Evolutionary conservation across 83 land plant genomes (phyloP).

Genomic region (Picea abies): DNA sequence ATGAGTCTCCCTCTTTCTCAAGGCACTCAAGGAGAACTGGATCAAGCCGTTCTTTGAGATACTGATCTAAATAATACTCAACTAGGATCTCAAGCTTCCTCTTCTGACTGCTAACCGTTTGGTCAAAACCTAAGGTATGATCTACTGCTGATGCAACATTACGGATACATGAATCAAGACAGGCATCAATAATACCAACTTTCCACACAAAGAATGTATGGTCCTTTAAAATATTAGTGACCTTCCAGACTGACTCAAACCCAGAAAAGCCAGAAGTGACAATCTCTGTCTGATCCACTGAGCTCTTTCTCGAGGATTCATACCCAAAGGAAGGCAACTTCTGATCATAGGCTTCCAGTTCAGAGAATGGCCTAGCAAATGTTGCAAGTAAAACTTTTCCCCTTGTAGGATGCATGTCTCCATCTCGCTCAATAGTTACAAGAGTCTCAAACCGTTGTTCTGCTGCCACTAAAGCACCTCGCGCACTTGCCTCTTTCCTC

Average conservation of each 20-base stretch:
- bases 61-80: slow-evolving; percentile 55
- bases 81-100: slow-evolving; percentile 70
- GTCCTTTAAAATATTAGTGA: slow-evolving; percentile 28
- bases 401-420: slow-evolving; percentile 46
- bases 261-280: slow-evolving; percentile 43
- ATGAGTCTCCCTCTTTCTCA: slow-evolving; percentile 48
- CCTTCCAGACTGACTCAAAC: slow-evolving; percentile 71
- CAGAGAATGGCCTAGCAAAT: slow-evolving; percentile 68
- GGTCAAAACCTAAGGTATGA: slow-evolving; percentile 70
- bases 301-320: slow-evolving; percentile 13
- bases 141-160: slow-evolving; percentile 60
- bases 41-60: slow-evolving; percentile 68
- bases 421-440: slow-evolving; percentile 41
- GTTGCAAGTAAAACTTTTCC: slow-evolving; percentile 58
- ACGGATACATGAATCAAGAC: slow-evolving; percentile 80
- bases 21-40: slow-evolving; percentile 59
- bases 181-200: slow-evolving; percentile 64
- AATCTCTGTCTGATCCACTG: slow-evolving; percentile 32
- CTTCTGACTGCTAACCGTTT: slow-evolving; percentile 54
- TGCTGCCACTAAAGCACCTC: slow-evolving; percentile 48
- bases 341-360: slow-evolving; percentile 72
- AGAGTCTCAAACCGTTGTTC: slow-evolving; percentile 58
- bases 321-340: slow-evolving; percentile 31
- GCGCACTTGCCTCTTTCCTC: slow-evolving; percentile 52
- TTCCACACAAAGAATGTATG: slow-evolving; percentile 93